Evolutionary conservation across 2,329 filamentous ascomycete genomes (phyloP).

Genomic region (Drechslerella dactyloides): DNA sequence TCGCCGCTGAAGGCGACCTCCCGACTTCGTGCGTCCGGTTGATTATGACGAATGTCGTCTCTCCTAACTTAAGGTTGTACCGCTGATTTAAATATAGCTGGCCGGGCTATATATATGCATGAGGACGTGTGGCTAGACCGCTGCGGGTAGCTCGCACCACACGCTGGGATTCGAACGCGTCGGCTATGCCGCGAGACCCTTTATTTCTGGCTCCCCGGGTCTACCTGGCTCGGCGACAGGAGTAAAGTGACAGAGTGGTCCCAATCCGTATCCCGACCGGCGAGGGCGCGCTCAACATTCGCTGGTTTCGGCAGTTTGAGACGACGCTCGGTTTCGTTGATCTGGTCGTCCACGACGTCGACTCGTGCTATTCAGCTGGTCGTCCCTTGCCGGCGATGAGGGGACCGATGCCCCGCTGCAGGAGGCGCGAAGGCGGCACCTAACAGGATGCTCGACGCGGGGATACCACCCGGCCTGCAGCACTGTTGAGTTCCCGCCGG

Average conservation of each 20-base stretch:
- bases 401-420: neutral
- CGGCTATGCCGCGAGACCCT: too few relatives aligned
- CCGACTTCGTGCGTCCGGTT: too few relatives aligned
- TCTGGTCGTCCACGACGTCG: slow-evolving; percentile 14
- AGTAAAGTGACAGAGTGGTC: neutral
- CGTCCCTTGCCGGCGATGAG: neutral
- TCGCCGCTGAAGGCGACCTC: too few relatives aligned
- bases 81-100: too few relatives aligned
- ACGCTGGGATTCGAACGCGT: too few relatives aligned
- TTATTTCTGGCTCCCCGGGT: too few relatives aligned
- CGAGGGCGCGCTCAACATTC: slow-evolving; percentile 13
- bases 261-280: neutral
- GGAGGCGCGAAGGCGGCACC: neutral
- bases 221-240: neutral
- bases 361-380: neutral
- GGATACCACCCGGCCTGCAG: neutral
- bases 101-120: too few relatives aligned
- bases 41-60: too few relatives aligned
- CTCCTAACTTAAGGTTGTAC: too few relatives aligned
- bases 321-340: slow-evolving; percentile 31
- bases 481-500: neutral
- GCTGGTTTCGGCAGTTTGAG: slow-evolving; percentile 45
- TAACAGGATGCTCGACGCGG: slow-evolving; percentile 20
- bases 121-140: too few relatives aligned
- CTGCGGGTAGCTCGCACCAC: too few relatives aligned